phyloP scores from a whole-genome alignment of 345 rosid species.

The Arabidopsis suecica region DNA sequence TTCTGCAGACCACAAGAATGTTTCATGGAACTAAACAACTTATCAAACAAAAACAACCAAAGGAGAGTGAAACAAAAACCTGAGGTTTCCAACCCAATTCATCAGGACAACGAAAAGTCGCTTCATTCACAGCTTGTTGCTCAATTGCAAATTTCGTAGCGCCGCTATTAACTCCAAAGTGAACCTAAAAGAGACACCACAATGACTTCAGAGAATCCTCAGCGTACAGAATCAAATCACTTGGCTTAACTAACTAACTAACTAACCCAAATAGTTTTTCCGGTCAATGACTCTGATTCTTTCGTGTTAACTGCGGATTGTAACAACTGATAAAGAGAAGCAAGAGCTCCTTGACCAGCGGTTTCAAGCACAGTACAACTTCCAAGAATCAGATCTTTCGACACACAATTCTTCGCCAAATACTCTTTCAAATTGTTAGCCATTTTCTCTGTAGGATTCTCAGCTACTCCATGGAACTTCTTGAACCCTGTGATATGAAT shows the following conservation, averaged over 20 bases:
- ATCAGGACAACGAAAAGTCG: constrained; percentile 95
- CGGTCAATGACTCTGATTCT: constrained; percentile 55
- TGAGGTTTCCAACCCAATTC: constrained; percentile 99
- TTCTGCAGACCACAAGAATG: constrained; percentile 59
- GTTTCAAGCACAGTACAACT: constrained; percentile 85
- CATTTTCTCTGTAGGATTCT: constrained; percentile 90
- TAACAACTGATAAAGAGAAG: constrained; percentile 64
- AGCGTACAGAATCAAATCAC: constrained; percentile 1
- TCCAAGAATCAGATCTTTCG: constrained; percentile 77
- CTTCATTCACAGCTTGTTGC: constrained; percentile 95
- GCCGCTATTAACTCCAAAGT: constrained; percentile 96
- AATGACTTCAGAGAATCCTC: constrained; percentile 4
- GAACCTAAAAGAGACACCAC: constrained; percentile 54
- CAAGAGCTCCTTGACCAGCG: constrained; percentile 85
- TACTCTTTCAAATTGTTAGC: constrained; percentile 72
- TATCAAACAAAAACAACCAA: not conserved
- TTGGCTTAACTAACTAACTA: constrained; percentile 10
- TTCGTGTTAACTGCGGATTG: constrained; percentile 57
- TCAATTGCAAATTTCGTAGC: constrained; percentile 90
- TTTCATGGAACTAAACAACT: constrained; percentile 16
- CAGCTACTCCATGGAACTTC: constrained; percentile 97
- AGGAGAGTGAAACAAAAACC: constrained; percentile 52
- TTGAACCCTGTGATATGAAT: constrained; percentile 92
- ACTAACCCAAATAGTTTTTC: constrained; percentile 79
- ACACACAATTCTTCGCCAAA: constrained; percentile 66